Evolutionary conservation across 1,139 yeast genomes (phyloP), one percentile per base, ranked within the genome.

Genomic region (Debaryomyces sp.): DNA sequence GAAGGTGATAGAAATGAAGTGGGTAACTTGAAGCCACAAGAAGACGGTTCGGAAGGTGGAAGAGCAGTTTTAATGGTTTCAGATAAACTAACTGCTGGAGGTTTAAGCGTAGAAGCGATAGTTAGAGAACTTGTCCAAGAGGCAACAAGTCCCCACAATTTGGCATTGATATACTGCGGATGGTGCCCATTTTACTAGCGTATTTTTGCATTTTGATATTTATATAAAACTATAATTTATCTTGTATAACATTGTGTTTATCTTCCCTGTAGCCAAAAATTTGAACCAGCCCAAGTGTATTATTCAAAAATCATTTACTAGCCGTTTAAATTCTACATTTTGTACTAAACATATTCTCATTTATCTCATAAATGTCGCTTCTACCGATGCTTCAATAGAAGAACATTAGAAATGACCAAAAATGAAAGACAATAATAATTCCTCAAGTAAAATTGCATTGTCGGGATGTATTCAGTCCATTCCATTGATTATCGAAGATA

Each of bases 101-200:
- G 87, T 0, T 70, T 94, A 45, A 89, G 92, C 59, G 81, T 82
- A 4, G 97, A 91, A 57, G 96, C 98, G 0, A 82, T 82, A 0
- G 94, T 94, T 1, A 78, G 94, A 49, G 95, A 88, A 58, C 70
- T 94, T 53, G 82, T 94, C 6, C 85, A 82, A 41, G 89, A 87
- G 54, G 97, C 99, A 0, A 77, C 84, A 0, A 85, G 82, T 61
- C 73, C 78, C 2, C 72, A 76, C 12, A 89, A 89, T 54, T 69
- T 95, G 46, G 87, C 96, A 0, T 66, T 87, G 38, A 81, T 95
- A 6, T 95, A 84, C 62, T 77, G 82, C 61, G 99, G 99, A 2
- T 89, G 96, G 98, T 78, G 80, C 50, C 85, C 85, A 9, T 82
- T 80, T 54, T 76, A 69, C 48, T 80, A 58, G 51, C n/a, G 12